Conservation (phyloP, 768 basidiomycete genomes). For the Boletus rubropictus region DNA sequence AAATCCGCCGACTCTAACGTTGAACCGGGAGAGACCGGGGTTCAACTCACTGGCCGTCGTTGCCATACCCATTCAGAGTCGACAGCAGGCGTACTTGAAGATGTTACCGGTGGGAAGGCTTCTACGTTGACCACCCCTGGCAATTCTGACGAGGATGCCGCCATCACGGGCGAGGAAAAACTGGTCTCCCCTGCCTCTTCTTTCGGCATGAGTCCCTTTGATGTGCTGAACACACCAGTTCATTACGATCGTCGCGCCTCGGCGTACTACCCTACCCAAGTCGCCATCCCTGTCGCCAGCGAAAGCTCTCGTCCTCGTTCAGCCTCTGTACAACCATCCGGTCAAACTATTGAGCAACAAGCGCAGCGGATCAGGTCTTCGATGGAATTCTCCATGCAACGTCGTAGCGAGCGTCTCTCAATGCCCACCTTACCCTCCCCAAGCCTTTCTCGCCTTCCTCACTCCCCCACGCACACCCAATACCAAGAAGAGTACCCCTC, state of each 20-base stretch:
- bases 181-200: slow-evolving; percentile 13
- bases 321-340: slow-evolving; percentile 9
- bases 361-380: slow-evolving; percentile 29
- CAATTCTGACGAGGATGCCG: slow-evolving; percentile 20
- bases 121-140: slow-evolving; percentile 17
- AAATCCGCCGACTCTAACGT: slow-evolving; percentile 19
- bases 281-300: background rate
- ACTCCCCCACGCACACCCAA: slow-evolving; percentile 14
- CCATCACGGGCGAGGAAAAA: slow-evolving; percentile 21
- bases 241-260: slow-evolving; percentile 19
- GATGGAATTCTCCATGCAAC: slow-evolving; percentile 24
- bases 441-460: slow-evolving; percentile 11
- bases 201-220: slow-evolving; percentile 14
- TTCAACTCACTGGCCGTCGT: background rate
- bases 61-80: slow-evolving; percentile 24
- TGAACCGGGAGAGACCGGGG: background rate
- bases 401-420: slow-evolving; percentile 28
- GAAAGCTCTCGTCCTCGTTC: slow-evolving; percentile 9
- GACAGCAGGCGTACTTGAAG: slow-evolving; percentile 13
- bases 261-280: slow-evolving; percentile 14
- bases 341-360: slow-evolving; percentile 25
- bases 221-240: slow-evolving; percentile 15
- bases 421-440: slow-evolving; percentile 23
- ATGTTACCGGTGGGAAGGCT: slow-evolving; percentile 7
- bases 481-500: slow-evolving; percentile 28